phyloP scores from a whole-genome alignment of 2,329 filamentous ascomycete genomes.

The Alternaria burnsii region DNA sequence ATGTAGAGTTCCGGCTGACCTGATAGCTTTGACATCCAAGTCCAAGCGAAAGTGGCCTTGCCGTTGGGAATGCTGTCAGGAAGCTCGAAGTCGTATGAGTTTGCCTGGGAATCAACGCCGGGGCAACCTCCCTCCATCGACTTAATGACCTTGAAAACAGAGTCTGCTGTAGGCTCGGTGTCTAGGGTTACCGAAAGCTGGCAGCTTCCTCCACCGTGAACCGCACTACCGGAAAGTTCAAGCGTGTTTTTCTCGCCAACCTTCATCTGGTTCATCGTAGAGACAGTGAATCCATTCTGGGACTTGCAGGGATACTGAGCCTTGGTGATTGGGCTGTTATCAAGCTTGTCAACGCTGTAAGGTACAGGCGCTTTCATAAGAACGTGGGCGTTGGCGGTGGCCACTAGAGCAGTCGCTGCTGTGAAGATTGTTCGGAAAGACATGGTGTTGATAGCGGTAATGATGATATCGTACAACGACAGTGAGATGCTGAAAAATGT shows the following conservation, averaged over 20 bases:
- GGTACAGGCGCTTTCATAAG: conserved; percentile 73
- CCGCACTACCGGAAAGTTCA: conserved; percentile 73
- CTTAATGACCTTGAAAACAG: conserved; percentile 86
- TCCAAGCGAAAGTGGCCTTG: conserved; percentile 85
- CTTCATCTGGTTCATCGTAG: conserved; percentile 59
- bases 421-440: conserved; percentile 62
- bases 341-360: conserved; percentile 60
- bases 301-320: conserved; percentile 77
- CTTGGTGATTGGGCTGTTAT: conserved; percentile 70
- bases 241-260: conserved; percentile 71
- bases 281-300: conserved; percentile 40
- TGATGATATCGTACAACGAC: conserved; percentile 26
- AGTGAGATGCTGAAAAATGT: conserved; percentile 9
- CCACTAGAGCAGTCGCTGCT: conserved; percentile 61
- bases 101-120: conserved; percentile 67
- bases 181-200: conserved; percentile 79
- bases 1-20: conserved; percentile 88
- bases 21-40: conserved; percentile 82
- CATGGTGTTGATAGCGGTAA: conserved; percentile 46
- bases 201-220: conserved; percentile 90
- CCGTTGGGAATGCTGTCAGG: conserved; percentile 77
- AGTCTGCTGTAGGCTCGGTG: conserved; percentile 62
- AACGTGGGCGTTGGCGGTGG: conserved; percentile 75
- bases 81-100: conserved; percentile 72
- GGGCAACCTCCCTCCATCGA: conserved; percentile 89